A percentile compares a stretch with the other conserved stretches of the same genome.
Conservation (phyloP, 140 eudicot species). For the Ambrosia hybrid region DNA sequence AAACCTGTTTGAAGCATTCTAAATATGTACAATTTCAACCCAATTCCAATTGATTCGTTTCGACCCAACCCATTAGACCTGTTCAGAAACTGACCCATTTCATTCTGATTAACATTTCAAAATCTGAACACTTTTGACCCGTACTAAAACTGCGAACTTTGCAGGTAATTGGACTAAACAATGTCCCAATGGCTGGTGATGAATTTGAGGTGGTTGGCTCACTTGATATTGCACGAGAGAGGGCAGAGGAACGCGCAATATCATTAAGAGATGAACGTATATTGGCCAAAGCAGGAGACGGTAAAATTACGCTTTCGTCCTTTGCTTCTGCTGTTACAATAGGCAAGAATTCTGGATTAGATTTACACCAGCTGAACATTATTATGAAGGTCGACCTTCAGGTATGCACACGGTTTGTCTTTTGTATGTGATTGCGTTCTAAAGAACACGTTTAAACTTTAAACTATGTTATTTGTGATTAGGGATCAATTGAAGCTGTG, state of each 20-base stretch:
- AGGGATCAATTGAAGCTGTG: slow-evolving; percentile 96
- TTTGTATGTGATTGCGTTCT: too few relatives aligned
- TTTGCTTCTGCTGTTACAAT: slow-evolving; percentile 85
- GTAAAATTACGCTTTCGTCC: slow-evolving; percentile 80
- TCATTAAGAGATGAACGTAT: slow-evolving; percentile 64
- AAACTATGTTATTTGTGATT: too few relatives aligned
- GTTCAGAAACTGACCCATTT: background rate
- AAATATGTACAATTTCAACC: background rate
- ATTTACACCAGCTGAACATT: slow-evolving; percentile 81
- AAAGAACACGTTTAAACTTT: too few relatives aligned
- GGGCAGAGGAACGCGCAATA: slow-evolving; percentile 78
- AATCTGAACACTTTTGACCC: background rate
- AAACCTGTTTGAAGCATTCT: background rate
- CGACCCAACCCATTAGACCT: background rate
- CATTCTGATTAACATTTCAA: background rate
- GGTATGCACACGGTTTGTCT: slow-evolving; percentile 41
- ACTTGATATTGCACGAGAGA: slow-evolving; percentile 67
- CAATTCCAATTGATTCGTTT: background rate
- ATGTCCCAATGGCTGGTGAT: slow-evolving; percentile 92
- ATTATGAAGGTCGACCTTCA: slow-evolving; percentile 88
- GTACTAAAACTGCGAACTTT: slow-evolving; percentile 15
- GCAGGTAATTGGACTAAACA: slow-evolving; percentile 87
- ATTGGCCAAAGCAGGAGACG: slow-evolving; percentile 86
- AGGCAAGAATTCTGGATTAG: slow-evolving; percentile 69
- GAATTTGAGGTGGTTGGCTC: slow-evolving; percentile 43